A percentile compares a stretch with the other conserved stretches of the same genome.
These are phyloP conservation scores for Sugiyamaella xylanicola DNA, from an alignment of 1,139 yeast genomes.

Conservation along the genomic window DNA sequence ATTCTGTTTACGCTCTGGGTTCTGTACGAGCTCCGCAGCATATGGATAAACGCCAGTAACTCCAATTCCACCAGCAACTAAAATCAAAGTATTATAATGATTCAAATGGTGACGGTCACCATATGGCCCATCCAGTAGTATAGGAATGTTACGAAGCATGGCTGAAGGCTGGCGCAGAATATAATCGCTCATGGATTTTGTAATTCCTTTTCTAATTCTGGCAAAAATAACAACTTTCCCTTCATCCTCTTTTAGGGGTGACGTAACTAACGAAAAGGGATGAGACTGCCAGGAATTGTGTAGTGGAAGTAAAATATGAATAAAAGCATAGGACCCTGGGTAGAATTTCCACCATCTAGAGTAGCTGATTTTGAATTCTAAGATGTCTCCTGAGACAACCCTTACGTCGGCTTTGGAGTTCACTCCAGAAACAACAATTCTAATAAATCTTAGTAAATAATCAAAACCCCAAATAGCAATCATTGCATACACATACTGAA, in stretches of 20 bases:
- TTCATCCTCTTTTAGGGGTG: conserved; percentile 29
- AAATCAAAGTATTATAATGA: conserved; percentile 53
- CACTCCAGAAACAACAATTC: conserved; percentile 48
- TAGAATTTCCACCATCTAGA: conserved; percentile 46
- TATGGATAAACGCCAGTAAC: conserved; percentile 51
- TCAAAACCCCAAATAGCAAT: conserved; percentile 48
- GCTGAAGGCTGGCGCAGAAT: conserved; percentile 25
- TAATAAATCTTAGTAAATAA: conserved; percentile 41
- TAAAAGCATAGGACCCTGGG: conserved; percentile 63
- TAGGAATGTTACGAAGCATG: conserved; percentile 17
- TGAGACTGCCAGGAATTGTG: conserved; percentile 59
- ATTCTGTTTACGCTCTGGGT: conserved; percentile 28
- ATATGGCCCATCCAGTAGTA: conserved; percentile 59
- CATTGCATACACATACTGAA: conserved; percentile 44
- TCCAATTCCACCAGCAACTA: conserved; percentile 69
- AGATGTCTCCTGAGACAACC: conserved; percentile 33
- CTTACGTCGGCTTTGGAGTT: conserved; percentile 45
- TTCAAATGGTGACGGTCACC: conserved; percentile 53
- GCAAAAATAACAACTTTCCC: conserved; percentile 38
- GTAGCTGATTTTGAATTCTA: conserved; percentile 36
- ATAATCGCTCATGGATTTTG: conserved; percentile 32
- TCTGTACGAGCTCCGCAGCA: conserved; percentile 29
- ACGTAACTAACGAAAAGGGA: conserved; percentile 60
- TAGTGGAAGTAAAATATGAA: conserved; percentile 49
- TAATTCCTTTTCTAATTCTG: conserved; percentile 37